phyloP scores from a whole-genome alignment of 345 rosid species.

The Syzygium jambos region DNA sequence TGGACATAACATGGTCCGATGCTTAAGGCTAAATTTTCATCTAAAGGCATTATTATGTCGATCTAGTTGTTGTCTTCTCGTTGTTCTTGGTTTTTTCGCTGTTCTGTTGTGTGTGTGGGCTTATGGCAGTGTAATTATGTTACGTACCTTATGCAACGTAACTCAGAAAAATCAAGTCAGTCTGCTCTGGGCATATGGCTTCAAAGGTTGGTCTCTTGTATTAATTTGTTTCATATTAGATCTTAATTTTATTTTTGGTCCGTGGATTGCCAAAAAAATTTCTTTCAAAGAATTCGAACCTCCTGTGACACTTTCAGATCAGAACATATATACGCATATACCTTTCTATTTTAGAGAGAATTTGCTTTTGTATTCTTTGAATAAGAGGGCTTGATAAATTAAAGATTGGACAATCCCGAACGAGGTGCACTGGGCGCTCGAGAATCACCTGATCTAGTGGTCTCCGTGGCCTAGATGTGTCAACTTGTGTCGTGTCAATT shows the following conservation, averaged over 20 bases:
- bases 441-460: neutral
- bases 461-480: neutral
- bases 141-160: neutral
- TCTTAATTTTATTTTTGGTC: neutral
- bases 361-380: neutral
- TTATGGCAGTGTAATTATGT: neutral
- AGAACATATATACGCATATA: neutral
- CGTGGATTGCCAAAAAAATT: neutral
- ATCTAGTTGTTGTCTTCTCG: neutral
- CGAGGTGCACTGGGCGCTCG: neutral
- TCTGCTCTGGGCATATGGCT: neutral
- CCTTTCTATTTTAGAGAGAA: neutral
- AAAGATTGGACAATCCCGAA: neutral
- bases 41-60: neutral
- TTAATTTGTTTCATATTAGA: neutral
- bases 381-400: neutral
- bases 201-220: neutral
- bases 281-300: too few relatives aligned
- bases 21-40: neutral
- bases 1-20: neutral
- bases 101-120: neutral
- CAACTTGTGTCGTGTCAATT: neutral
- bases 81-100: neutral
- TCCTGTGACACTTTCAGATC: too few relatives aligned
- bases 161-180: neutral